Base-by-base conservation (phyloP, 441 rosid genomes). In the Erodium trifolium region DNA sequence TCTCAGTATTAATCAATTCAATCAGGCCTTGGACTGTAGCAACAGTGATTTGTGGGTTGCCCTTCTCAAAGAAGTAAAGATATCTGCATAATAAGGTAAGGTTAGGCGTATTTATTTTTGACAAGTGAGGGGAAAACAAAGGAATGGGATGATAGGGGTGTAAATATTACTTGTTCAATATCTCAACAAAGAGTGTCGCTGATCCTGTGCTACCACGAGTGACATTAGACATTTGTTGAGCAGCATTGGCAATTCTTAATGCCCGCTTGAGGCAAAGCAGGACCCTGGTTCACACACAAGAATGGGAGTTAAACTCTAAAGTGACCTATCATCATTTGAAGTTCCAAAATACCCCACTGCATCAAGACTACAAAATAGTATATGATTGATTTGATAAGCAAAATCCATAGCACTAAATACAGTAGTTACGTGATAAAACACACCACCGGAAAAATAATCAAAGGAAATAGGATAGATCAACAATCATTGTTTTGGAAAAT, bases 181-280 rank as follows among this genome's bases (percentile, higher is more conserved):
- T 90, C 85, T 94, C 98, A 29, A 94, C 91, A 78, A 94, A 92
- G 71, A 94, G 93, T 0, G 77, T 72, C 18, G 80, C 91, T 17
- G 97, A 86, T 76, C 93, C 97, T 8, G 91, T 75, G 84, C 86
- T 85, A 73, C 93, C 96, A 60, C 91, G 82, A 13, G 94, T 77
- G 13, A 83, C 88, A 75, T 68, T 88, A 64, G 88, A 68, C 98
- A 94, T 84, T 75, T 92, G 96, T 74, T 94, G 98, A 69, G 96
- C 96, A 69, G 95, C 92, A 76, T 90, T 90, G 55, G 99, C 99
- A 71, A 94, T 94, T 79, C 93, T 88, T 70, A 94, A 59, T 49
- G 97, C 97, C 73, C 98, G 96, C 82, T 92, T 94, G 29, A 94
- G 94, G 83, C 96, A 92, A 70, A 84, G 86, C 70, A 92, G 72